Conservation (phyloP, 1,284 basidiomycete genomes). For the Schizophyllum commune region DNA sequence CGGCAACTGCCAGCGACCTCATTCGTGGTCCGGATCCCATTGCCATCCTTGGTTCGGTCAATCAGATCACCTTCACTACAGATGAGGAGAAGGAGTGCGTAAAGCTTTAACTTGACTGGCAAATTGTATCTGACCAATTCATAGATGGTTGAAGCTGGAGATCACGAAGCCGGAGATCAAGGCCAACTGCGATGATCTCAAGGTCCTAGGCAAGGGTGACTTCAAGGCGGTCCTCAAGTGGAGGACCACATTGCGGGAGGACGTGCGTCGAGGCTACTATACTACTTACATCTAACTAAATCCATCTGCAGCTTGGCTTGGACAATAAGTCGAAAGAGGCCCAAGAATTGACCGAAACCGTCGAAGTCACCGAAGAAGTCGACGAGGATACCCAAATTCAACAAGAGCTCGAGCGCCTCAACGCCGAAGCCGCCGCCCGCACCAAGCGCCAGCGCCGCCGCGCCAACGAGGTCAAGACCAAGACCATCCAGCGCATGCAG, state of each 20-base stretch:
- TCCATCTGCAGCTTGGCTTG: constrained; percentile 55
- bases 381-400: constrained; percentile 88
- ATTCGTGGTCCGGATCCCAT: constrained; percentile 71
- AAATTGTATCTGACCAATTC: constrained; percentile 4
- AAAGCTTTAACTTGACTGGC: constrained; percentile 2
- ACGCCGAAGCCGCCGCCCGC: constrained; percentile 69
- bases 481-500: constrained; percentile 92
- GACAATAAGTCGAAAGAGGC: constrained; percentile 69
- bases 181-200: constrained; percentile 85
- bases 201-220: constrained; percentile 96
- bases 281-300: background rate
- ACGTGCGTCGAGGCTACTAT: constrained; percentile 36
- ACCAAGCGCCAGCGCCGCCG: constrained; percentile 79
- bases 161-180: constrained; percentile 78
- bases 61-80: constrained; percentile 76
- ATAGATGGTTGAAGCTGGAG: constrained; percentile 65
- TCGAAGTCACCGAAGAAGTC: constrained; percentile 67
- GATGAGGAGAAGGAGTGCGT: constrained; percentile 81
- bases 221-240: constrained; percentile 94
- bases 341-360: constrained; percentile 72
- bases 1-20: constrained; percentile 69
- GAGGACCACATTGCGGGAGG: constrained; percentile 78
- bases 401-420: constrained; percentile 83
- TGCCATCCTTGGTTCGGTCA: constrained; percentile 74
- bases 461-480: constrained; percentile 84